Evolutionary conservation across 225 moss, liverwort and hornwort species (phyloP).

Genomic region (Antitrichia curtipendula): DNA sequence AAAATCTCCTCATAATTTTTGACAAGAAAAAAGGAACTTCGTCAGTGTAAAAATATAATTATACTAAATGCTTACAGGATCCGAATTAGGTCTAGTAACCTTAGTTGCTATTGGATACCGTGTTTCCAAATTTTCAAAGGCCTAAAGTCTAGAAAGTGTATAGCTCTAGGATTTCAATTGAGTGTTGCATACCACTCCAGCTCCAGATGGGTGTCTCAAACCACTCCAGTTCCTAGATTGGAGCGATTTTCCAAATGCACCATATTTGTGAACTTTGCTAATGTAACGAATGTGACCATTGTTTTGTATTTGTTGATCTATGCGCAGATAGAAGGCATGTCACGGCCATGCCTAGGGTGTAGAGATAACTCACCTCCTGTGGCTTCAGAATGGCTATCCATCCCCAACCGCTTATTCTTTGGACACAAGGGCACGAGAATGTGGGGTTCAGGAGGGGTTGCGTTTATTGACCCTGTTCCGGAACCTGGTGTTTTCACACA

Average conservation of each 20-base stretch:
- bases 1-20: not conserved
- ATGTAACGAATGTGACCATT: not conserved
- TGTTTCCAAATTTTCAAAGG: not conserved
- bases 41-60: not conserved
- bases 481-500: constrained; percentile 36
- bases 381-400: constrained; percentile 43
- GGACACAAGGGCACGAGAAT: constrained; percentile 26
- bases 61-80: not conserved
- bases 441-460: constrained; percentile 80
- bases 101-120: not conserved
- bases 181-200: not conserved
- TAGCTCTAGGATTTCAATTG: not conserved
- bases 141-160: not conserved
- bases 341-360: constrained; percentile 37
- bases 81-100: not conserved
- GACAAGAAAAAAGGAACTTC: not conserved
- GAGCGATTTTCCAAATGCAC: not conserved
- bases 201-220: not conserved
- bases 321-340: constrained; percentile 61
- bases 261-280: not conserved
- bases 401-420: constrained; percentile 54
- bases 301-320: not conserved
- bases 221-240: not conserved
- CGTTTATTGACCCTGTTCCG: constrained; percentile 54
- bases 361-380: constrained; percentile 50